Base-by-base conservation (phyloP, 352 stramenopile species). In the Globisporangium radiosum region DNA sequence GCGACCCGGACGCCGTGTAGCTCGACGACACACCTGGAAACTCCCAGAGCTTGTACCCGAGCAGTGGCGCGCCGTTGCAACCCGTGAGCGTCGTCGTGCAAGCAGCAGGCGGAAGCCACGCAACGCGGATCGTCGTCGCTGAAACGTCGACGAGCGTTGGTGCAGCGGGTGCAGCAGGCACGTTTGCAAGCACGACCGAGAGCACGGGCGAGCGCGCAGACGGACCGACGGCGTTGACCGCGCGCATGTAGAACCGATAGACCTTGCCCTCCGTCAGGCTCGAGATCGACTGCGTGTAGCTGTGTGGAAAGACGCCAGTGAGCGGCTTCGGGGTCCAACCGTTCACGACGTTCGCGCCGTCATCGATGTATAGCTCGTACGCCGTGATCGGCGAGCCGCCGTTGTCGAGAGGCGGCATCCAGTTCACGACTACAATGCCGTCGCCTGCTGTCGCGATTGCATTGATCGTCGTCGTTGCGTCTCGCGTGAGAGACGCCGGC, bases 31-130 rank as follows among this genome's bases (percentile, higher is more conserved):
- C 82, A 0, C 85, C 85, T 25, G 76, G 62, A 58, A 98, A 99
- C 59, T 96, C 73, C 81, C 96, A 99, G 11, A 99, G 51, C 49
- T 90, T 92, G 78, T 98, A 98, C 0, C 92, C 94, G 7, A 96
- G 89, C 14, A 92, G 47, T 3, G 87, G 81, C 0, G 83, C 85
- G 0, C 85, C 85, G 58, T 85, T 92, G 58, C 84, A 94, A 0
- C 79, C 78, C 25, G 85, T 88, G 7, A 88, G 64, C 11, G 76
- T 90, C 14, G 78, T 87, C 5, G 81, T 92, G 48, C 85, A 94
- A 9, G 71, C 65, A 4, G 56, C 60, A 5, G 84, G 86, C 0
- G 83, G 81, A 0, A 78, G 65, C 87, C 87, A 96, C 38, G 68
- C 69, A 7, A 96, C 57, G 39, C 65, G 77, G 50, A 96, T 92